phyloP scores from a whole-genome alignment of 1,284 basidiomycete genomes.

The Ustilago loliicola region DNA sequence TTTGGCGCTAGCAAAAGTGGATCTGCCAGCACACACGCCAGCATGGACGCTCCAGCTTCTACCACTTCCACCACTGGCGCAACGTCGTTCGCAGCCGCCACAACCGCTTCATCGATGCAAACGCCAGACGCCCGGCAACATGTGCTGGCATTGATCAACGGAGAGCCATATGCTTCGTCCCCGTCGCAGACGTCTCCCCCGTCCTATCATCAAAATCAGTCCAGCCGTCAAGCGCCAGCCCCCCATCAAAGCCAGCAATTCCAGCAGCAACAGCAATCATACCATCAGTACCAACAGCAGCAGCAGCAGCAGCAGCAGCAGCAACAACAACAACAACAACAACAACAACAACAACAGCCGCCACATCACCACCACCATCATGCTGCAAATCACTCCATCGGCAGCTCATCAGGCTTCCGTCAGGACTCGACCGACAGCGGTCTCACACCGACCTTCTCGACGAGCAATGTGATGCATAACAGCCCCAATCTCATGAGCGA shows the following conservation, averaged over 20 bases:
- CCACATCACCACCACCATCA: constrained; percentile 24
- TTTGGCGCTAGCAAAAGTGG: constrained; percentile 19
- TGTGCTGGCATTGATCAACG: constrained; percentile 31
- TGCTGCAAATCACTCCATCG: constrained; percentile 25
- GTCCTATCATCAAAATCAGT: constrained; percentile 27
- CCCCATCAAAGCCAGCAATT: constrained; percentile 16
- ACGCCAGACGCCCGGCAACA: constrained; percentile 29
- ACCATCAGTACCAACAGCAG: constrained; percentile 6
- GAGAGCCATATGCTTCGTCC: constrained; percentile 24
- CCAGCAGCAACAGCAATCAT: constrained; percentile 22
- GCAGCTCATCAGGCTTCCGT: constrained; percentile 32
- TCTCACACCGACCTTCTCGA: constrained; percentile 31
- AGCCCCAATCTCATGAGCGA: constrained; percentile 28
- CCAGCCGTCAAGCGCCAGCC: constrained; percentile 17
- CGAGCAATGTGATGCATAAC: constrained; percentile 26
- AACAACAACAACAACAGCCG: constrained; percentile 7
- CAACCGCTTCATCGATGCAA: constrained; percentile 8
- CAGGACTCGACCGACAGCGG: constrained; percentile 36
- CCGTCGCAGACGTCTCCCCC: constrained; percentile 23
- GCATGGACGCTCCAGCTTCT: constrained; percentile 21
- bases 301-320: constrained; percentile 7
- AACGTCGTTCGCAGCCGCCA: constrained; percentile 20
- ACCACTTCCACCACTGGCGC: constrained; percentile 12
- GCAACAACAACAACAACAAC: constrained; percentile 9
- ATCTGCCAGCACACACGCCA: constrained; percentile 30